A percentile compares a stretch with the other conserved stretches of the same genome.
These are phyloP conservation scores for Solanum megistacrolobum DNA, from an alignment of 257 asterid genomes.

Conservation along the genomic window DNA sequence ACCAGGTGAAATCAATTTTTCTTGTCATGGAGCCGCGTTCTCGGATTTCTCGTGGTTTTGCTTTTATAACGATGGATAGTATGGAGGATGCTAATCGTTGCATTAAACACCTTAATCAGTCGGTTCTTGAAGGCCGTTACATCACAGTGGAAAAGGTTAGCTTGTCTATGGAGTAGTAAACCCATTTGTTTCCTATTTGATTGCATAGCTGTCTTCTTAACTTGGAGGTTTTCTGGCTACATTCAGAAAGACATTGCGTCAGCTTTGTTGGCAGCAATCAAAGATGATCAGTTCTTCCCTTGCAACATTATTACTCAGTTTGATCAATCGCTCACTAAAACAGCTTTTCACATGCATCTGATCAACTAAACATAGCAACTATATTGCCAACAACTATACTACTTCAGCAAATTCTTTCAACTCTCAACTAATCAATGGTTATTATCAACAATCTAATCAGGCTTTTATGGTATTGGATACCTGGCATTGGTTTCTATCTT, in stretches of 20 bases:
- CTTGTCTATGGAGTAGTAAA: constrained; percentile 20
- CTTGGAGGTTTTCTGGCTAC: constrained; percentile 91
- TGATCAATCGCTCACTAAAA: constrained; percentile 68
- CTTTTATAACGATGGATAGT: constrained; percentile 30
- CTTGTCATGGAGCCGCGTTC: constrained; percentile 31
- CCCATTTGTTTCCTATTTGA: constrained; percentile 16
- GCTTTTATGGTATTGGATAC: constrained; percentile 85
- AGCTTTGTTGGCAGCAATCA: constrained; percentile 96
- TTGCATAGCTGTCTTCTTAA: constrained; percentile 53
- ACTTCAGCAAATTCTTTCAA: constrained; percentile 85
- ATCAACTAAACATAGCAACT: constrained; percentile 89
- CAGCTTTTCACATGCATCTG: constrained; percentile 93
- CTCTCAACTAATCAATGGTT: constrained; percentile 89
- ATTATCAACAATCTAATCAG: constrained; percentile 89
- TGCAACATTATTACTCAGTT: constrained; percentile 63
- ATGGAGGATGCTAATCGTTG: constrained; percentile 31
- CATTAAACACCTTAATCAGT: constrained; percentile 25
- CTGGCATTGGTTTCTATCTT: constrained; percentile 39
- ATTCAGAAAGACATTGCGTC: constrained; percentile 90
- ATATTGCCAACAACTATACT: constrained; percentile 90
- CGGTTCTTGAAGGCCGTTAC: constrained; percentile 33
- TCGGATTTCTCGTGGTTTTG: constrained; percentile 33
- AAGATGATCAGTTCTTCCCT: constrained; percentile 94
- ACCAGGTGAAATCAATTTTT: constrained; percentile 5
- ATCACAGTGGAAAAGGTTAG: constrained; percentile 93